phyloP scores from a whole-genome alignment of 768 basidiomycete species.

The Favolaschia claudopus region DNA sequence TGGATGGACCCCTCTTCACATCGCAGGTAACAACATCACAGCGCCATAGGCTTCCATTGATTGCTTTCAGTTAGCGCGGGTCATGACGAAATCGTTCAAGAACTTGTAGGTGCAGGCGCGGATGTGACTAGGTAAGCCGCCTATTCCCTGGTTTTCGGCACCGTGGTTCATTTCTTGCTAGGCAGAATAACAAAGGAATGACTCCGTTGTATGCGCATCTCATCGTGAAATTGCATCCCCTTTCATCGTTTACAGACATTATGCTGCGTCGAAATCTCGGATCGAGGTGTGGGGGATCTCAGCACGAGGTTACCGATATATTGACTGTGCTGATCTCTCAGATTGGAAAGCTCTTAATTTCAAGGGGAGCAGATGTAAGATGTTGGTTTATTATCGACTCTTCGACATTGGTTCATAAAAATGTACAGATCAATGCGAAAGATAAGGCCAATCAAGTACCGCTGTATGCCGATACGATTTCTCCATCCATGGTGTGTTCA shows the following conservation, averaged over 20 bases:
- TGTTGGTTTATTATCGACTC: conserved; percentile 48
- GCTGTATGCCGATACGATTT: conserved; percentile 62
- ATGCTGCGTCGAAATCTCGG: conserved; percentile 91
- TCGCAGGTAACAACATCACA: conserved; percentile 60
- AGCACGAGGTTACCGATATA: conserved; percentile 30
- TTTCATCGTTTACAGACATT: conserved; percentile 65
- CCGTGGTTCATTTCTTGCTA: conserved; percentile 36
- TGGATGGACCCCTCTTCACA: conserved; percentile 84
- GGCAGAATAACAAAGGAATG: conserved; percentile 81
- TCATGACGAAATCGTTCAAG: conserved; percentile 74
- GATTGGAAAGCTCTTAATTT: conserved; percentile 89
- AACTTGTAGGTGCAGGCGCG: conserved; percentile 83
- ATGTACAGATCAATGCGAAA: conserved; percentile 84
- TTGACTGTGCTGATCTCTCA: conserved; percentile 47
- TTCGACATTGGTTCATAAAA: conserved; percentile 40
- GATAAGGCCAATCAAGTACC: conserved; percentile 94
- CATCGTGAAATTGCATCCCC: conserved; percentile 16
- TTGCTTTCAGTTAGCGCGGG: conserved; percentile 76
- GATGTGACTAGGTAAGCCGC: conserved; percentile 66
- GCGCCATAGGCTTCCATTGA: conserved; percentile 16
- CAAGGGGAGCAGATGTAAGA: conserved; percentile 92
- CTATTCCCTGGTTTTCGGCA: conserved; percentile 25
- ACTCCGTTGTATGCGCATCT: conserved; percentile 72
- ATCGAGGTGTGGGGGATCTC: conserved; percentile 66
- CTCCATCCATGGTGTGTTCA: conserved; percentile 32